These are phyloP conservation scores for Cytospora piceae DNA, from an alignment of 2,329 filamentous ascomycete species.

Conservation along the genomic window DNA sequence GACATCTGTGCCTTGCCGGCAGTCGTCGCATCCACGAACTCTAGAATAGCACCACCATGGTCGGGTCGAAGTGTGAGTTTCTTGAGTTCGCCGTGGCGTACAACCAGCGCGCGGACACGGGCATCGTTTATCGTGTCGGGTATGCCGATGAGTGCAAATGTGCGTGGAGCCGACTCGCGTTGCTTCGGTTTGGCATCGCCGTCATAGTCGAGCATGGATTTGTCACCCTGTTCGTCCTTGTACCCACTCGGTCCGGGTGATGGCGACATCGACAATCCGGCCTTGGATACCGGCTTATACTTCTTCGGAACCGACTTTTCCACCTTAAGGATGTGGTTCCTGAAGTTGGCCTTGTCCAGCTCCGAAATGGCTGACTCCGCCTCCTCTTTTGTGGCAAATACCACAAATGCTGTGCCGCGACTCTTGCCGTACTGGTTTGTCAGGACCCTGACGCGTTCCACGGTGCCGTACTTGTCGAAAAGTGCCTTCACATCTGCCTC, in stretches of 20 bases:
- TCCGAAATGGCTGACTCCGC: constrained; percentile 67
- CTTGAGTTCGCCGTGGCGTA: constrained; percentile 70
- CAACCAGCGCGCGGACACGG: constrained; percentile 73
- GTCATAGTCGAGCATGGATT: constrained; percentile 42
- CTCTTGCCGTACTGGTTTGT: constrained; percentile 68
- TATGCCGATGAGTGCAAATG: constrained; percentile 80
- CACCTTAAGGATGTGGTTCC: constrained; percentile 69
- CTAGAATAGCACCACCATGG: constrained; percentile 83
- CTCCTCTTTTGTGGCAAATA: constrained; percentile 72
- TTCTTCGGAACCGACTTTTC: constrained; percentile 61
- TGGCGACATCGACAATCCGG: constrained; percentile 40
- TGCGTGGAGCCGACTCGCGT: constrained; percentile 43
- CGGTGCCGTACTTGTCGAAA: constrained; percentile 75
- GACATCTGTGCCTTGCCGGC: constrained; percentile 73
- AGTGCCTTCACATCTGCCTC: constrained; percentile 72
- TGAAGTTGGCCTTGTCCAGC: constrained; percentile 73
- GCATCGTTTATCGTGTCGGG: constrained; percentile 92
- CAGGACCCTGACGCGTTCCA: constrained; percentile 74
- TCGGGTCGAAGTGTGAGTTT: constrained; percentile 81
- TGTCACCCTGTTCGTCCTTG: constrained; percentile 43
- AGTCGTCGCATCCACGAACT: constrained; percentile 71
- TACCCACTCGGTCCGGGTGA: constrained; percentile 39
- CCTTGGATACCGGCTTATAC: constrained; percentile 58
- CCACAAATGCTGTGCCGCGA: constrained; percentile 80
- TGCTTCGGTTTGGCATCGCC: constrained; percentile 23